Conservation (phyloP, 495 filamentous ascomycete genomes). For the Penicillium pancosmium region DNA sequence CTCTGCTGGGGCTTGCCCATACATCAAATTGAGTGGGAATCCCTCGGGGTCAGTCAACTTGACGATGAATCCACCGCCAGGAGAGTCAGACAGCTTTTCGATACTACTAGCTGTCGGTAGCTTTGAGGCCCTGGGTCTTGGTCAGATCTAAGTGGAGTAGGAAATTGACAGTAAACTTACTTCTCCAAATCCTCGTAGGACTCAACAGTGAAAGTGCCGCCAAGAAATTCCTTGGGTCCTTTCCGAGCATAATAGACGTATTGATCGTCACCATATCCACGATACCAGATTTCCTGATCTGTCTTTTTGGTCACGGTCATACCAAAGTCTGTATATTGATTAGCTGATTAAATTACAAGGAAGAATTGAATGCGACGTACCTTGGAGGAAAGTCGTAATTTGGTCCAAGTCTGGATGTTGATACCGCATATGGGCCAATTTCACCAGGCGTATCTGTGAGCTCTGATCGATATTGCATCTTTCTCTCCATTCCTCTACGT, state of each 20-base stretch:
- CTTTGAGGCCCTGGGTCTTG: constrained; percentile 23
- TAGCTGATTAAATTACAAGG: background rate
- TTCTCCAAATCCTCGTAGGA: constrained; percentile 56
- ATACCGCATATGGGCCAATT: constrained; percentile 53
- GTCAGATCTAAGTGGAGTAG: background rate
- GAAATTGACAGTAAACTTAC: constrained; percentile 9
- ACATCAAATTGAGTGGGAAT: constrained; percentile 37
- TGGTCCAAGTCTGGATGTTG: constrained; percentile 49
- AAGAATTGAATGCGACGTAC: background rate
- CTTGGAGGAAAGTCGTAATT: constrained; percentile 43
- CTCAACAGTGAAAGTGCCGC: constrained; percentile 57
- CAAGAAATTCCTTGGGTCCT: constrained; percentile 55
- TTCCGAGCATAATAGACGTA: constrained; percentile 56
- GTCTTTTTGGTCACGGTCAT: constrained; percentile 48
- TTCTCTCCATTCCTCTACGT: constrained; percentile 37
- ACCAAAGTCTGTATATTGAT: constrained; percentile 52
- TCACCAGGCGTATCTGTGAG: constrained; percentile 42
- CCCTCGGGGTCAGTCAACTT: constrained; percentile 41
- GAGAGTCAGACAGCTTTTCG: constrained; percentile 29
- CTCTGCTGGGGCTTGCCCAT: constrained; percentile 27
- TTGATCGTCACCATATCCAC: constrained; percentile 63
- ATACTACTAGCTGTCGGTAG: constrained; percentile 31
- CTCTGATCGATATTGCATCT: constrained; percentile 34
- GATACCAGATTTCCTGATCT: constrained; percentile 56
- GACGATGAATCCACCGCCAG: constrained; percentile 37